phyloP scores from a whole-genome alignment of 148 eudicot genomes.

The Beta vulgaris region DNA sequence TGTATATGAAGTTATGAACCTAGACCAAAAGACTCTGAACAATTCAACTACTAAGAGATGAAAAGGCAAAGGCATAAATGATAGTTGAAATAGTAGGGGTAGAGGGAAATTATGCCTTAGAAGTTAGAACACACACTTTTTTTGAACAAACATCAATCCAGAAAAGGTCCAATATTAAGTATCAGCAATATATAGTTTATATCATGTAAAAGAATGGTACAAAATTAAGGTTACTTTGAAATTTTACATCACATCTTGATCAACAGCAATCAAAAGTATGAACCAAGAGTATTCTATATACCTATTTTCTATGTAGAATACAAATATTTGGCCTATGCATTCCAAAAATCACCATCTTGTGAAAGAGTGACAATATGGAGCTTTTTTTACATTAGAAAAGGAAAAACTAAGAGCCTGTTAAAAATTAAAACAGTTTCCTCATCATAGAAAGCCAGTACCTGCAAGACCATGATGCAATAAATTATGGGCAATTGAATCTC shows the following conservation, averaged over 20 bases:
- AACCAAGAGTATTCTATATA: constrained; percentile 17
- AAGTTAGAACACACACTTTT: neutral
- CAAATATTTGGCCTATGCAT: constrained; percentile 18
- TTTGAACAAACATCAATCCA: neutral
- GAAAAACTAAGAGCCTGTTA: neutral
- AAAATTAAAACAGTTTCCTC: neutral
- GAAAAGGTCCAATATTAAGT: neutral
- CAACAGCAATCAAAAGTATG: neutral
- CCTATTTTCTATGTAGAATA: constrained; percentile 18
- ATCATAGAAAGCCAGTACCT: constrained; percentile 68
- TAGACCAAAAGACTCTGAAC: too few relatives aligned
- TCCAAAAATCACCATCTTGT: neutral
- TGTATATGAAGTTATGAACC: too few relatives aligned
- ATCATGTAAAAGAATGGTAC: constrained; percentile 21
- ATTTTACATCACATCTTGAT: constrained; percentile 10
- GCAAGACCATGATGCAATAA: constrained; percentile 83
- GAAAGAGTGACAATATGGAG: constrained; percentile 8
- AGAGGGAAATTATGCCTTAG: neutral
- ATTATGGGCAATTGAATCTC: constrained; percentile 85
- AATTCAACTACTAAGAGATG: too few relatives aligned
- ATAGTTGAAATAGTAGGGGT: too few relatives aligned
- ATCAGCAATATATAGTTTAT: neutral
- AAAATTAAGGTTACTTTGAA: constrained; percentile 5
- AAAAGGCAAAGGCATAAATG: too few relatives aligned
- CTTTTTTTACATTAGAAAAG: constrained; percentile 7